Evolutionary conservation across 176 grass and related monocot genomes (phyloP), one percentile per base, ranked within the genome.

Genomic region (Triticum turgidum): DNA sequence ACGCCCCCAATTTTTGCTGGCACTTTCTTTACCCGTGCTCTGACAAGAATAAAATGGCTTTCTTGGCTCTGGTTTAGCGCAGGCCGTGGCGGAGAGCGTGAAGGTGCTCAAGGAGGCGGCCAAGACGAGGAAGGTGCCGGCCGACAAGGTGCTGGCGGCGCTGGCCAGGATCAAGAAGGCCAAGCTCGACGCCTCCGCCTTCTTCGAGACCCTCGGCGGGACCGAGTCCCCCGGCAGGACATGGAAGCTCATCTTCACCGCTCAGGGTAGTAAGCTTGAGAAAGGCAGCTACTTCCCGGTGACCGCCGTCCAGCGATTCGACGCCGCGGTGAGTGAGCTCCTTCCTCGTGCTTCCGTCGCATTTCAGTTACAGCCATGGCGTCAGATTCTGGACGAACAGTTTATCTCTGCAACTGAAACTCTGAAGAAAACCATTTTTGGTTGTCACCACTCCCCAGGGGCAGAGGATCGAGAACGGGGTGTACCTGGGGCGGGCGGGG

Each of bases 231-330:
- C 96, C 1, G 96, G 96, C 61, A 95, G 90, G 88, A 98, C 96
- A 63, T 98, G 96, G 96, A 98, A 95, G 96, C 96, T 98, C 79
- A 89, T 98, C 83, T 98, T 98, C 88, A 98, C 93, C 29, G 91
- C 91, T 22, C 88, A 98, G 93, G 96, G 93, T 2, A 34, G 58
- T 54, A 54, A 54, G 77, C 87, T 95, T 63, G 88, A 89, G 0
- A 95, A 94, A 79, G 96, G 96, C 6, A 88, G 77, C 22, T 98
- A 98, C 87, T 98, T 98, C 44, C 96, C 96, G 29, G 67, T 98
- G 45, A 98, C 96, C 4, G 96, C 96, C 6, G 67, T 98, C 34
- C 93, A 98, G 69, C 85, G 96, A 25, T 98, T 98, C 29, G 96
- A 98, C 91, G 88, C 96, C 62, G 93, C 90, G 27, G 95, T 98